Evolutionary conservation across 1,284 basidiomycete species (phyloP), one percentile per base, ranked within the genome.

Genomic region (Moesziomyces sp.): DNA sequence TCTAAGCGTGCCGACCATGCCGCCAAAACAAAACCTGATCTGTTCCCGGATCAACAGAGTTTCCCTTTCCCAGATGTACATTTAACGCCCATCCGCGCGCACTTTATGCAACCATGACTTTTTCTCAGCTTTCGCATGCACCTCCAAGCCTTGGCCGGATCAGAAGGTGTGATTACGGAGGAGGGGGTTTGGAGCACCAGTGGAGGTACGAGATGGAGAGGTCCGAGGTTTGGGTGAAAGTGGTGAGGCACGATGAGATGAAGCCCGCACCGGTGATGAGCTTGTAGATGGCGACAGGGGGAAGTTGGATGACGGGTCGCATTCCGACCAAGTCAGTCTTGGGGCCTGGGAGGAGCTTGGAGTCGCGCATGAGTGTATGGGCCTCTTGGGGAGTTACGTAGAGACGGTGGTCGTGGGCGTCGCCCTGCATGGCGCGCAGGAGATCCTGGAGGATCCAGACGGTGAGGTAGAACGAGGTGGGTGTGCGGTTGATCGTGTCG

Each of bases 401-500:
- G 14, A 77, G 35, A 1, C 63, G n/a, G 46, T 73, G 73, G 26
- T 77, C 75, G 58, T 77, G 75, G 1, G 68, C 62, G n/a, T 74
- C 71, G 23, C 64, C 57, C 24, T 74, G 75, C 55, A 77, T 69
- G 8, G 63, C 64, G 1, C 42, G 30, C 16, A 77, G 58, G 0
- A 70, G 8, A 10, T 71, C 59, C 42, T 77, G 75, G 1, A 69
- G 55, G 28, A 77, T 67, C 51, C 60, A 62, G 28, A 77, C 71
- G n/a, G 67, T 56, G 16, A 67, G 59, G 24, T 65, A 72, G 72
- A 59, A 77, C 14, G 75, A 77, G 11, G 55, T 50, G n/a, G 55
- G 58, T 6, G 72, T 77, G 28, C 75, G 58, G 46, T 77, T 77
- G 66, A 77, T 71, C 0, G 75, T 77, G 58, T 77, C 75, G 28